Evolutionary conservation across 2,329 filamentous ascomycete genomes (phyloP), one percentile per base, ranked within the genome.

Genomic region (Clonostachys byssicola): DNA sequence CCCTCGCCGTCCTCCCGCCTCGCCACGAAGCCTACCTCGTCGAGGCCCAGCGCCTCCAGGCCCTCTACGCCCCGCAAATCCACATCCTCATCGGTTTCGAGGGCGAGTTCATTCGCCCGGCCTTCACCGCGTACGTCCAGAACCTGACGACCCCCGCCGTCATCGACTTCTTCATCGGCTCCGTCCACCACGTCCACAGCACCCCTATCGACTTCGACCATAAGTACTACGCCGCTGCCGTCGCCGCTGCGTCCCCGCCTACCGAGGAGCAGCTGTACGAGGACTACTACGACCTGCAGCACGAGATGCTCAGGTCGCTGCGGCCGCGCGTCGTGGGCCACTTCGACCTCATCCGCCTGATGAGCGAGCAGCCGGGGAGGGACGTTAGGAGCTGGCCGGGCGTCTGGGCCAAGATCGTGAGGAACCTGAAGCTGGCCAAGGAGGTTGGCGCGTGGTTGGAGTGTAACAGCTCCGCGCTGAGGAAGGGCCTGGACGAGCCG

Each of bases 161-260:
- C 10, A 78, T 95, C 51, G 92, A 97, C 68, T 89, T 95, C 68
- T 96, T 96, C 71, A 78, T 99, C 60, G 94, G 94, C 49, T 95
- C 89, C 2, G 78, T 97, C 43, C 94, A 99, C 69, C 94, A 99
- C 66, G 88, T 92, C 8, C 82, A 89, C 60, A 84, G 84, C 14
- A 75, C 92, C 40, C 92, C 94, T 7, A 96, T 99, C 60, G 94
- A 99, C 72, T 96, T 88, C 63, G 86, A 95, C 68, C 68, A 66
- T 6, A 68, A 72, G 1, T 76, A 79, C 62, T 97, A 94, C 62
- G 70, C 74, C 17, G 65, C 72, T 10, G 63, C 67, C 10, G 60
- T 67, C n/a, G 58, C 56, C 2, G 60, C 63, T 2, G 64, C 65
- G 10, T 43, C 34, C 35, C 60, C 53, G 16, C 48, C 83, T 71